phyloP scores from a whole-genome alignment of 2,329 filamentous ascomycete genomes.

The Sarocladium strictum region DNA sequence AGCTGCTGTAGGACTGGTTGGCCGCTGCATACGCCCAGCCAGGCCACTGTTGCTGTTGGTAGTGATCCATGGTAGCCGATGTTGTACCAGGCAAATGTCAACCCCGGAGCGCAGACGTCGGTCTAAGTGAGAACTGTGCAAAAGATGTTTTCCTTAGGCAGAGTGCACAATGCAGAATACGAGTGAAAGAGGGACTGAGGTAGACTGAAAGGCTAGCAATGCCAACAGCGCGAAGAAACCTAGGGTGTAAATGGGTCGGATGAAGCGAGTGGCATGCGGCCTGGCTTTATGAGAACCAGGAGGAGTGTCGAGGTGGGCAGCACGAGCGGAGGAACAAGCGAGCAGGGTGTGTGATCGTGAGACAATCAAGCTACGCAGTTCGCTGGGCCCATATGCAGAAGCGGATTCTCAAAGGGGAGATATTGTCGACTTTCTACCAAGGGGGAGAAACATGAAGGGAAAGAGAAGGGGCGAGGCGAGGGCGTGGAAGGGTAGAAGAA shows the following conservation, averaged over 20 bases:
- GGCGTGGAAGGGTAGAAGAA: conserved; percentile 31
- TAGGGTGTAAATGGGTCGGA: conserved; percentile 6
- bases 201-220: neutral
- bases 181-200: neutral
- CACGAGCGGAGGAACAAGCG: conserved; percentile 18
- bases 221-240: neutral
- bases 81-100: neutral
- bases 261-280: conserved; percentile 9
- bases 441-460: conserved; percentile 19
- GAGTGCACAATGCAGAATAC: neutral
- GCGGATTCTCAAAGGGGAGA: conserved; percentile 10
- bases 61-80: conserved; percentile 14
- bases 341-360: conserved; percentile 26
- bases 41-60: conserved; percentile 29
- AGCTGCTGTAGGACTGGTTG: conserved; percentile 23
- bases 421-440: conserved; percentile 12
- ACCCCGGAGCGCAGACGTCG: neutral
- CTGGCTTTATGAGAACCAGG: conserved; percentile 12
- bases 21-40: conserved; percentile 26
- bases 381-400: neutral
- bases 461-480: conserved; percentile 19
- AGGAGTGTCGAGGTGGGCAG: conserved; percentile 15
- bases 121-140: neutral
- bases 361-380: conserved; percentile 18
- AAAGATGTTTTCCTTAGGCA: neutral